Base-by-base conservation (phyloP, 1,284 basidiomycete genomes). In the Microbotryomycetes sp. region DNA sequence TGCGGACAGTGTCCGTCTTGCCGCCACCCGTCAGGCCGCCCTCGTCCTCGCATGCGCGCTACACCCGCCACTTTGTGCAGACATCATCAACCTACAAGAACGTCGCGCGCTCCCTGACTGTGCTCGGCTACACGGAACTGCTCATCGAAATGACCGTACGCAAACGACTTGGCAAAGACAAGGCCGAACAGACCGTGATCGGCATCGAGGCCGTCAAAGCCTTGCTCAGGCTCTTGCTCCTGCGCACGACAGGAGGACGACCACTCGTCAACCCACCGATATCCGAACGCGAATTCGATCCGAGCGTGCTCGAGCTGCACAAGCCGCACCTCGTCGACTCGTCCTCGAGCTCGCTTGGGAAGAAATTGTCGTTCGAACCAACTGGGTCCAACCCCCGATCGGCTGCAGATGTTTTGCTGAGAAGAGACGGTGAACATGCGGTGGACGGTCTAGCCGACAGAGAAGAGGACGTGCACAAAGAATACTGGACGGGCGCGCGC, bases 131-230 rank as follows among this genome's bases (percentile, higher is more conserved):
- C 51, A 66, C 72, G 53, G 75, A 77, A 59, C 59, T 77, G 31
- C 66, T 77, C 3, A 62, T 74, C 51, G 76, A 78, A 67, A 77
- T 78, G 76, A 50, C 73, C 3, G 74, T 73, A 1, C 60, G 73
- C 47, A 69, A 76, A 28, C 70, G 71, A 45, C 63, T 71, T 9
- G 72, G 73, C 1, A 55, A 62, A 23, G 59, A 64, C 11, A 63
- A 67, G 23, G 75, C 75, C 0, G 76, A 76, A 71, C 70, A 76
- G 60, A 73, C 75, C 4, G 75, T 77, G n/a, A 66, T 76, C 23
- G 72, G 68, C 18, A 70, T 78, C 47, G 77, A 78, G 58, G 67
- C 67, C 6, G 54, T 76, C 69, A 78, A 78, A 55, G 73, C 72
- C 2, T 47, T 64, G n/a, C 66, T 77, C 7, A 68, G 76, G 5